A percentile compares a stretch with the other conserved stretches of the same genome.
Evolutionary conservation across 805 yeast species (phyloP).

Genomic region (Cyberlindnera galapagoensis): DNA sequence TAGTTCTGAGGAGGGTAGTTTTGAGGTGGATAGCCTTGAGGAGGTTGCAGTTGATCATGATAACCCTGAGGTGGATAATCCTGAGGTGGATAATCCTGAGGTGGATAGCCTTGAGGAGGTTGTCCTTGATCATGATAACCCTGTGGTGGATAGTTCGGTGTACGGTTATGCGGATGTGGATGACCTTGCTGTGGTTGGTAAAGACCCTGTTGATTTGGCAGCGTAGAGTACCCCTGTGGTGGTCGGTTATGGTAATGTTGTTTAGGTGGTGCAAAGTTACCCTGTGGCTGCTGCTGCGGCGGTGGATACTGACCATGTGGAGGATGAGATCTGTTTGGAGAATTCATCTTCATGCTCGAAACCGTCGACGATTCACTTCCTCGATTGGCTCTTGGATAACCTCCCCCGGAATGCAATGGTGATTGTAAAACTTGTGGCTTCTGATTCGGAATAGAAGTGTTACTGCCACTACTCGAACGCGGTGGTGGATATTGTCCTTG

Average conservation of each 20-base stretch:
- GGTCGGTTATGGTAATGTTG: conserved; percentile 10
- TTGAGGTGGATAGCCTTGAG: conserved; percentile 20
- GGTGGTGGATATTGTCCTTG: conserved; percentile 3
- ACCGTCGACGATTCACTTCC: too few relatives aligned
- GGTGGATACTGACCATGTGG: conserved; percentile 6
- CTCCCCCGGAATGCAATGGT: conserved; percentile 4
- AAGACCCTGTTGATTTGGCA: conserved; percentile 5
- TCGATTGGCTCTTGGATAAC: conserved; percentile 1
- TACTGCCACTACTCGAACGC: conserved; percentile 5
- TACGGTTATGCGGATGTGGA: conserved; percentile 13
- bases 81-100: conserved; percentile 19
- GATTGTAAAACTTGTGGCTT: conserved; percentile 6
- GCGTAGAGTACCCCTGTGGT: conserved; percentile 13
- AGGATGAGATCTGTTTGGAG: conserved; percentile 1
- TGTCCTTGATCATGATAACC: conserved; percentile 6
- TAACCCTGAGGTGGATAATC: conserved; percentile 16
- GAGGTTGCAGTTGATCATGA: conserved; percentile 7
- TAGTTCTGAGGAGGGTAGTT: conserved; percentile 17
- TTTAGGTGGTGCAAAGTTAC: conserved; percentile 4
- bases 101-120: conserved; percentile 16
- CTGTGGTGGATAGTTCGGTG: conserved; percentile 8
- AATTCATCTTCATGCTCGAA: not conserved
- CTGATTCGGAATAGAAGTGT: conserved; percentile 8
- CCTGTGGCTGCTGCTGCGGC: conserved; percentile 10
- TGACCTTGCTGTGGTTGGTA: conserved; percentile 6